A percentile compares a stretch with the other conserved stretches of the same genome.
Evolutionary conservation across 2,329 filamentous ascomycete genomes (phyloP).

Genomic region (Aspergillus puulaauensis): DNA sequence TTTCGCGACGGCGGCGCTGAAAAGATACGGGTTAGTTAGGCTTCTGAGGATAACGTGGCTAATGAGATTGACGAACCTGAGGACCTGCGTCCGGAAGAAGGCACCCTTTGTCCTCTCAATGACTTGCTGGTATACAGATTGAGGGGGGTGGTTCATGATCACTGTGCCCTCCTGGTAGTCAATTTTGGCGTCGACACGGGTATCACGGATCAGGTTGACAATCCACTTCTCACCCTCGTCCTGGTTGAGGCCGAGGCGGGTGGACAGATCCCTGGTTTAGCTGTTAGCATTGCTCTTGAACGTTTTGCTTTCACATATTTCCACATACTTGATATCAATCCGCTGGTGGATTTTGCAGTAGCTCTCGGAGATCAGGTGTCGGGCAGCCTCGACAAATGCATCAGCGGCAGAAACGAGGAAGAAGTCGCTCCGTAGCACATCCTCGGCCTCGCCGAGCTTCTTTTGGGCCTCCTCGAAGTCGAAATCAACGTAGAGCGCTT

Average conservation of each 20-base stretch:
- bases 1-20: slow-evolving; percentile 52
- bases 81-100: slow-evolving; percentile 96
- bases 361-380: slow-evolving; percentile 95
- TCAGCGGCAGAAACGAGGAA: slow-evolving; percentile 86
- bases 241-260: slow-evolving; percentile 83
- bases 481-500: slow-evolving; percentile 93
- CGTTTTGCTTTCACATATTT: neutral
- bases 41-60: neutral
- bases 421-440: slow-evolving; percentile 90
- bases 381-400: slow-evolving; percentile 86
- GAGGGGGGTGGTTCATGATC: slow-evolving; percentile 98
- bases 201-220: slow-evolving; percentile 97
- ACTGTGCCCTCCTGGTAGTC: slow-evolving; percentile 99
- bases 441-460: slow-evolving; percentile 81
- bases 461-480: slow-evolving; percentile 96
- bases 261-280: slow-evolving; percentile 71
- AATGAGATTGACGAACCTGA: slow-evolving; percentile 54
- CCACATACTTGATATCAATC: slow-evolving; percentile 83
- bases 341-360: slow-evolving; percentile 99
- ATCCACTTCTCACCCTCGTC: slow-evolving; percentile 99
- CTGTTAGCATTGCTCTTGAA: neutral
- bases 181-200: slow-evolving; percentile 96
- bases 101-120: slow-evolving; percentile 98
- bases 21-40: slow-evolving; percentile 6
- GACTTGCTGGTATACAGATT: slow-evolving; percentile 98